Evolutionary conservation across 106 monocot genomes (phyloP).

Genomic region (Ottelia alismoides): DNA sequence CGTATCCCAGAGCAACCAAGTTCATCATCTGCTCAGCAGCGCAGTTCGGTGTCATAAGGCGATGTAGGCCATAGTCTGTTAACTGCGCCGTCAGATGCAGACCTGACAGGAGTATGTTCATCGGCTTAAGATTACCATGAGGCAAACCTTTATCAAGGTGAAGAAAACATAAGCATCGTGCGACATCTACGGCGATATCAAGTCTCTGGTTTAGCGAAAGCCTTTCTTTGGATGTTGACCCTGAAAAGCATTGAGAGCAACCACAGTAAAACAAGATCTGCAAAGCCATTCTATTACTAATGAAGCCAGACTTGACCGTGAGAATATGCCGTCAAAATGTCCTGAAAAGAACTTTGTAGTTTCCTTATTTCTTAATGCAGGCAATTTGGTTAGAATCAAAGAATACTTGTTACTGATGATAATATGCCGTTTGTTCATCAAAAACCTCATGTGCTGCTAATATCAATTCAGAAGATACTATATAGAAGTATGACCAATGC

Average conservation of each 20-base stretch:
- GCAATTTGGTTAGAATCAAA: too few species aligned
- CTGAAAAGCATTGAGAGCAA: constrained; percentile 12
- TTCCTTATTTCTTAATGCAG: too few species aligned
- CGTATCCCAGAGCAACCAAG: constrained; percentile 12
- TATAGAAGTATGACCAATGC: too few species aligned
- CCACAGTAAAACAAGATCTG: too few species aligned
- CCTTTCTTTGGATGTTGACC: not conserved
- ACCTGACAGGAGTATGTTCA: constrained; percentile 8
- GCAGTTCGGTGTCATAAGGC: constrained; percentile 7
- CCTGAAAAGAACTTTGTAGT: too few species aligned
- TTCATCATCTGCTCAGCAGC: constrained; percentile 5
- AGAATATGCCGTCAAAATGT: too few species aligned
- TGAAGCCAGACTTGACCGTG: too few species aligned
- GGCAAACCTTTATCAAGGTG: constrained; percentile 10
- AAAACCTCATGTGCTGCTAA: too few species aligned
- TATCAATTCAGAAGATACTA: too few species aligned
- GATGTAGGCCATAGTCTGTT: constrained; percentile 14
- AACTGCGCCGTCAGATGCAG: constrained; percentile 3
- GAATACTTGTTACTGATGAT: too few species aligned
- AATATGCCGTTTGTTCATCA: too few species aligned
- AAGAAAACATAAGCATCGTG: constrained; percentile 7
- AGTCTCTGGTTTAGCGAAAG: constrained; percentile 7
- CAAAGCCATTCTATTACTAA: too few species aligned
- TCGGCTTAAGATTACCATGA: constrained; percentile 18
- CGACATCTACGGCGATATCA: constrained; percentile 5